Percentiles rank a stretch among this genome's conserved stretches.
phyloP scores from a whole-genome alignment of 257 asterid genomes.

The Forsythia suspensa region DNA sequence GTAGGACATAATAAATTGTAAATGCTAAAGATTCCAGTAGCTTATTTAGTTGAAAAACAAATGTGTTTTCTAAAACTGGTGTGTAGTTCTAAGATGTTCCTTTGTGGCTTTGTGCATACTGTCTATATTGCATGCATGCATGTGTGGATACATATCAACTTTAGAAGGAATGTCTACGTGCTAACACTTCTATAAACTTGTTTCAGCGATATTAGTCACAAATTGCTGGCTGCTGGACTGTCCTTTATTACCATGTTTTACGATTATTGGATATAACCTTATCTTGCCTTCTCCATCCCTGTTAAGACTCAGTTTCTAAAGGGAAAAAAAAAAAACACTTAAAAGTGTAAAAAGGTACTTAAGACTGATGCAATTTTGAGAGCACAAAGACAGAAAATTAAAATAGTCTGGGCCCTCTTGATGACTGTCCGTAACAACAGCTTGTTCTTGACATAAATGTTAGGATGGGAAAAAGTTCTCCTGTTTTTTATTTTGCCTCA shows the following conservation, averaged over 20 bases:
- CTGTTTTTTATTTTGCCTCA: not conserved
- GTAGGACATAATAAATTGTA: not conserved
- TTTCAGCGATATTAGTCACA: not conserved
- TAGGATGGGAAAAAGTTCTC: not conserved
- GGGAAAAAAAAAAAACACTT: not conserved
- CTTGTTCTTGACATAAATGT: not conserved
- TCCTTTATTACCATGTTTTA: not conserved
- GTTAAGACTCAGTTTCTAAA: not conserved
- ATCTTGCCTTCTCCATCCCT: not conserved
- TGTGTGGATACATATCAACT: not conserved
- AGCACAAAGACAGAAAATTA: too few species aligned
- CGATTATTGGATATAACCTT: too few species aligned
- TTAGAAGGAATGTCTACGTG: too few species aligned
- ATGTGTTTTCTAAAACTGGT: not conserved
- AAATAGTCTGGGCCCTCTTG: too few species aligned
- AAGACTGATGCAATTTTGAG: too few species aligned
- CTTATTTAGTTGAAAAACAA: not conserved
- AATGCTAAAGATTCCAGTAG: not conserved
- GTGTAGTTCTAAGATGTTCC: not conserved
- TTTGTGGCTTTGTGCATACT: not conserved
- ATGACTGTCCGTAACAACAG: not conserved
- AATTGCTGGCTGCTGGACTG: not conserved
- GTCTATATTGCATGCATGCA: not conserved
- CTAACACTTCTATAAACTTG: not conserved
- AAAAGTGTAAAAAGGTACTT: too few species aligned